A percentile compares a stretch with the other conserved stretches of the same genome.
These are phyloP conservation scores for Taiozyma sp. DNA, from an alignment of 1,139 yeast species.

Conservation along the genomic window DNA sequence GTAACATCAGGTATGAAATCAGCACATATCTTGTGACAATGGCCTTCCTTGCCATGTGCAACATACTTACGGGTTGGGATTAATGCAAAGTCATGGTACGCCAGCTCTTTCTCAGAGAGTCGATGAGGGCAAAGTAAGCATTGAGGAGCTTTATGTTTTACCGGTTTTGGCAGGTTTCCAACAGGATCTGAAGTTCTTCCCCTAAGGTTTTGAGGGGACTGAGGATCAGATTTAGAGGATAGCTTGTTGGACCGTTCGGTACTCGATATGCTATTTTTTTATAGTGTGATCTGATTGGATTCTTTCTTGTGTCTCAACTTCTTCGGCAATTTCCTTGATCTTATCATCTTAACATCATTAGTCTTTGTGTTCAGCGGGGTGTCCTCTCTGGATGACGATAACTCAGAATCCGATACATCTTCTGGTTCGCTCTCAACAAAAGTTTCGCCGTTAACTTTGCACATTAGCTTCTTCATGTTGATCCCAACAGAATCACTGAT, in stretches of 20 bases:
- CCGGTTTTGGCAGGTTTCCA: neutral
- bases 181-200: neutral
- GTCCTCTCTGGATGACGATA: neutral
- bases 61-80: constrained; percentile 21
- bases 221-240: neutral
- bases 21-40: constrained; percentile 50
- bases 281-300: too few species aligned
- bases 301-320: neutral
- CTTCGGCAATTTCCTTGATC: neutral
- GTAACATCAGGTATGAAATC: constrained; percentile 31
- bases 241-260: neutral
- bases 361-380: neutral
- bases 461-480: constrained; percentile 45
- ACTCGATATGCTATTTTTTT: neutral
- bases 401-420: neutral
- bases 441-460: constrained; percentile 13
- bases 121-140: constrained; percentile 51
- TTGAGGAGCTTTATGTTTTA: constrained; percentile 17
- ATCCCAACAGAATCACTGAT: constrained; percentile 74
- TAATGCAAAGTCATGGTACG: constrained; percentile 29
- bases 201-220: neutral
- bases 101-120: constrained; percentile 24
- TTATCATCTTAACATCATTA: neutral
- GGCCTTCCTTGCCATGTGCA: constrained; percentile 4
- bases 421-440: neutral